Conservation (phyloP, 495 filamentous ascomycete species). For the Aspergillus ostianus region DNA sequence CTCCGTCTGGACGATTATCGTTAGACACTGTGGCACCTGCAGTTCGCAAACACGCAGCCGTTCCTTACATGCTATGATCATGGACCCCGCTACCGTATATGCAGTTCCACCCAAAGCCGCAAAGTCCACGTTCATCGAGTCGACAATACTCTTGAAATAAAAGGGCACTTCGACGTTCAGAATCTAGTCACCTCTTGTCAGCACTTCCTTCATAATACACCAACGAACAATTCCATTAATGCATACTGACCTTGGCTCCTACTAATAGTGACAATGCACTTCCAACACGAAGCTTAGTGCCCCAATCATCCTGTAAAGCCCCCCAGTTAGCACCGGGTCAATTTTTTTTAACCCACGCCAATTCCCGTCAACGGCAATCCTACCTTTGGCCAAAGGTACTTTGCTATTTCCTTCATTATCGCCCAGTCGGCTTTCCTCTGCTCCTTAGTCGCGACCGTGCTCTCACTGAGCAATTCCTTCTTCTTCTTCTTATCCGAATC, state of each 20-base stretch:
- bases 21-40: slow-evolving; percentile 9
- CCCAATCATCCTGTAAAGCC: slow-evolving; percentile 60
- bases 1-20: slow-evolving; percentile 61
- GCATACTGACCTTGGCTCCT: slow-evolving; percentile 68
- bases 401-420: slow-evolving; percentile 96
- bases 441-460: slow-evolving; percentile 64
- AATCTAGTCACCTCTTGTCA: slow-evolving; percentile 47
- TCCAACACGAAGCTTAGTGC: slow-evolving; percentile 79
- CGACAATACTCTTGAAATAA: slow-evolving; percentile 97
- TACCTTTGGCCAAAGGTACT: slow-evolving; percentile 95
- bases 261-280: slow-evolving; percentile 77
- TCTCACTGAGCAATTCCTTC: slow-evolving; percentile 56
- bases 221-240: neutral
- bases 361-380: slow-evolving; percentile 3
- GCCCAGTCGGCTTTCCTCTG: slow-evolving; percentile 97
- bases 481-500: slow-evolving; percentile 40
- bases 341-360: neutral
- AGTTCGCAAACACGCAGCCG: neutral
- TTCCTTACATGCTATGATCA: slow-evolving; percentile 78
- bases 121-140: slow-evolving; percentile 96
- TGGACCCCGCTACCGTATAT: slow-evolving; percentile 81
- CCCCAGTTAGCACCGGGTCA: slow-evolving; percentile 17
- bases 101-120: slow-evolving; percentile 77
- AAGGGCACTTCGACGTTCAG: slow-evolving; percentile 98
- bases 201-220: slow-evolving; percentile 1